Evolutionary conservation across 305 asterid species (phyloP).

Genomic region (Monarda citriodora): DNA sequence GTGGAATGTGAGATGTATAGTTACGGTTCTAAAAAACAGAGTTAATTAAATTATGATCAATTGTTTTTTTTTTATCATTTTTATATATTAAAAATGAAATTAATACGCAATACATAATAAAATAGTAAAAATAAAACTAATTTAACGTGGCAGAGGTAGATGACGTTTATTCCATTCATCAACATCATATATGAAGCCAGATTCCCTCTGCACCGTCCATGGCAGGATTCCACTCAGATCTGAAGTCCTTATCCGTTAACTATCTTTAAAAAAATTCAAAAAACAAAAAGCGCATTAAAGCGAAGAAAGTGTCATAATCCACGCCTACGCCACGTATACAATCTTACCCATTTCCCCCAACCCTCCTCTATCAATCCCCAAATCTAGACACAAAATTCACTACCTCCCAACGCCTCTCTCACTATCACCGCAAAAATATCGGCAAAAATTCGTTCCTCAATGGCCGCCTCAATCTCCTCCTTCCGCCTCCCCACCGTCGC

Average conservation of each 20-base stretch:
- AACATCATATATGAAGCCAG: background rate
- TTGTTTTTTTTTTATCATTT: too few relatives aligned
- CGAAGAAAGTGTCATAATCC: background rate
- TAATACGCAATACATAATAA: too few relatives aligned
- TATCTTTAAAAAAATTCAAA: background rate
- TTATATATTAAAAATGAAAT: too few relatives aligned
- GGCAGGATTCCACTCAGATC: constrained; percentile 18
- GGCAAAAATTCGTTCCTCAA: constrained; percentile 15
- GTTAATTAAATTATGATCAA: too few relatives aligned
- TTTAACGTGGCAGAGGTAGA: too few relatives aligned
- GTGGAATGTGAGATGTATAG: too few relatives aligned
- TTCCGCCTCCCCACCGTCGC: constrained; percentile 44
- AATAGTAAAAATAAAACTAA: too few relatives aligned
- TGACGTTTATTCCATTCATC: too few relatives aligned
- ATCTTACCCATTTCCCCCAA: constrained; percentile 42
- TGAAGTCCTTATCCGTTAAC: constrained; percentile 24
- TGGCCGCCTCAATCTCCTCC: constrained; percentile 43
- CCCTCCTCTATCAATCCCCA: background rate
- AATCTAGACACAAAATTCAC: background rate
- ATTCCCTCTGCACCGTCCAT: constrained; percentile 13
- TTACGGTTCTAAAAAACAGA: too few relatives aligned
- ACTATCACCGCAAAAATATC: constrained; percentile 4
- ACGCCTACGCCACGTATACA: constrained; percentile 44
- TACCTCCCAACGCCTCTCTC: constrained; percentile 7
- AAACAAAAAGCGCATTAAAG: constrained; percentile 14